A percentile compares a stretch with the other conserved stretches of the same genome.
phyloP scores from a whole-genome alignment of 163 green algal genomes.

The Coccomyxa subellipsoidea region DNA sequence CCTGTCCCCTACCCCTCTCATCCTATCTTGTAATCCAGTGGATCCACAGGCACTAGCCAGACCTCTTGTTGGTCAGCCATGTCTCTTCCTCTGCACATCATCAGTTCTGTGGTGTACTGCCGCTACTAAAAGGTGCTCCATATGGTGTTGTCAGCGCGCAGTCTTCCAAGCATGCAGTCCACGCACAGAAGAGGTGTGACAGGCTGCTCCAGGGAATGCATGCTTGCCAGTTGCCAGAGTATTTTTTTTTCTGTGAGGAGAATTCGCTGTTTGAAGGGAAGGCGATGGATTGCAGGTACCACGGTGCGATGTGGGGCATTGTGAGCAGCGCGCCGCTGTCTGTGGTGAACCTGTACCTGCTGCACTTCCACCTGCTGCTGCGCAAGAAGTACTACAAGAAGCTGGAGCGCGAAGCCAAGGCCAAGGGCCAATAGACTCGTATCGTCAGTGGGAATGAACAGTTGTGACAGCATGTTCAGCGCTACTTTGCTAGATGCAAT shows the following conservation, averaged over 20 bases:
- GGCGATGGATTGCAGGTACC: constrained; percentile 42
- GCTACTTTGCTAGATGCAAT: too few species aligned
- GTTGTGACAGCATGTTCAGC: too few species aligned
- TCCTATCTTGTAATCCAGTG: too few species aligned
- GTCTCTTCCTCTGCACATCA: background rate
- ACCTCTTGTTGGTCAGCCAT: background rate
- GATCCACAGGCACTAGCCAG: too few species aligned
- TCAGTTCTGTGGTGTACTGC: too few species aligned
- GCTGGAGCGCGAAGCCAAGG: constrained; percentile 21
- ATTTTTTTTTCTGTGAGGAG: background rate
- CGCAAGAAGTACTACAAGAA: constrained; percentile 36
- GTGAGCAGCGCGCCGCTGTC: constrained; percentile 19
- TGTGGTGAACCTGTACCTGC: constrained; percentile 31
- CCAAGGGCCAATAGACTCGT: constrained; percentile 10
- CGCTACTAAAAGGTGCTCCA: too few species aligned
- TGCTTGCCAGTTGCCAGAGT: too few species aligned
- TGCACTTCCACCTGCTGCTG: constrained; percentile 39
- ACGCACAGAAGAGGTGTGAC: background rate
- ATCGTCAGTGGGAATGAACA: too few species aligned
- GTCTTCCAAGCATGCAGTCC: background rate
- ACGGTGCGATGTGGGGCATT: constrained; percentile 39
- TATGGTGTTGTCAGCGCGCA: too few species aligned
- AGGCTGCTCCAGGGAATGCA: background rate
- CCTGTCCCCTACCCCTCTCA: too few species aligned
- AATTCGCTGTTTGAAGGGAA: background rate